Percentiles rank a stretch among this genome's conserved stretches.
These are phyloP conservation scores for Aspergillus jensenii DNA, from an alignment of 2,329 filamentous ascomycete species.

Conservation along the genomic window DNA sequence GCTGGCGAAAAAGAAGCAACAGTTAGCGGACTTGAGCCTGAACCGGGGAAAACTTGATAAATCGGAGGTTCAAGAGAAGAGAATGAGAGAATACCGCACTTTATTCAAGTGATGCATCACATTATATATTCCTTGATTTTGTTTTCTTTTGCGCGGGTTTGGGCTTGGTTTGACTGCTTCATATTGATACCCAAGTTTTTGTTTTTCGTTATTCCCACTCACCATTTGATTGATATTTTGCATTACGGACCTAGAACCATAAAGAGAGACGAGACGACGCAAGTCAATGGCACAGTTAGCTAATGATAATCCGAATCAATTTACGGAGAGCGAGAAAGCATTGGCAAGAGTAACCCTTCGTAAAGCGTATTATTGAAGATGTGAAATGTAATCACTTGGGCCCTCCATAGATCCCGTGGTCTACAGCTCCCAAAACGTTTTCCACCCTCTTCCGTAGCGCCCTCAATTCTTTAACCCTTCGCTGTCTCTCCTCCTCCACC, in stretches of 20 bases:
- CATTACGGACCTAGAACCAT: slow-evolving; percentile 1
- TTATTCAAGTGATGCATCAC: slow-evolving; percentile 50
- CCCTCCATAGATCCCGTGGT: slow-evolving; percentile 36
- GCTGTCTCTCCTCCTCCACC: slow-evolving; percentile 44
- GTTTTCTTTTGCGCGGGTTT: not conserved
- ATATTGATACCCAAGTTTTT: slow-evolving; percentile 14
- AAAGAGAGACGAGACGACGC: slow-evolving; percentile 12
- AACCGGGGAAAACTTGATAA: slow-evolving; percentile 62
- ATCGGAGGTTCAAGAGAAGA: slow-evolving; percentile 64
- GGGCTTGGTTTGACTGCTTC: slow-evolving; percentile 10
- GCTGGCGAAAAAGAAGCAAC: slow-evolving; percentile 89
- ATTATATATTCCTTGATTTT: slow-evolving; percentile 8
- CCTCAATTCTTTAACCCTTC: slow-evolving; percentile 44
- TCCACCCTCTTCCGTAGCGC: slow-evolving; percentile 42
- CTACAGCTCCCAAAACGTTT: slow-evolving; percentile 41
- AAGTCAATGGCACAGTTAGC: slow-evolving; percentile 8
- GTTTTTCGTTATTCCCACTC: not conserved
- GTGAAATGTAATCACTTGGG: slow-evolving; percentile 1
- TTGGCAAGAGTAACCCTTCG: not conserved
- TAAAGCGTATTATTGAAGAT: not conserved
- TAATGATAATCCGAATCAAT: not conserved
- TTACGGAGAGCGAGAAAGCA: not conserved
- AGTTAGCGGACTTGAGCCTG: slow-evolving; percentile 84
- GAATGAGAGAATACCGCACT: slow-evolving; percentile 59
- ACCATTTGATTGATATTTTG: slow-evolving; percentile 5